phyloP scores from a whole-genome alignment of 2,329 filamentous ascomycete species.

The Phyllosticta paracitricarpa region DNA sequence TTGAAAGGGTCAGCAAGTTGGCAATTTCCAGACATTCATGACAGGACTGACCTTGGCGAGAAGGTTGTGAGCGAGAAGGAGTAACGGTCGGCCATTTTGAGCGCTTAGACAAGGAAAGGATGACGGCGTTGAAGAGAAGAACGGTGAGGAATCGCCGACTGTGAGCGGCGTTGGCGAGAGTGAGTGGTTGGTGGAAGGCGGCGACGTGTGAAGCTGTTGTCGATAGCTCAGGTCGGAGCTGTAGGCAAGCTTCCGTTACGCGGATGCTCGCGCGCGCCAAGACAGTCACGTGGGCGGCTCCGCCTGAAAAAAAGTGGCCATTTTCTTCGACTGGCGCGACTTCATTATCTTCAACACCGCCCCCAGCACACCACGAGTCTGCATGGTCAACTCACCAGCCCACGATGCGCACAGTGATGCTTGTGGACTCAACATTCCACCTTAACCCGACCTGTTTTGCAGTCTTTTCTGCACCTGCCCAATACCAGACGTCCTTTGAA shows the following conservation, averaged over 20 bases:
- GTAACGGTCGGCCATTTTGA: conserved; percentile 89
- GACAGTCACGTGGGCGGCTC: conserved; percentile 4
- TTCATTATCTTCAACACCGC: conserved; percentile 1
- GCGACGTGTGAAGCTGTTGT: conserved; percentile 13
- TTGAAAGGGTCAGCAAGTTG: conserved; percentile 35
- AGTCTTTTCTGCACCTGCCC: not conserved
- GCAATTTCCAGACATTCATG: conserved; percentile 14
- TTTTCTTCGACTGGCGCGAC: not conserved
- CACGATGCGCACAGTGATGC: conserved; percentile 5
- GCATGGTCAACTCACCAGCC: not conserved
- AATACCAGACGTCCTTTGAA: not conserved
- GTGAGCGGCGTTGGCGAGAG: conserved; percentile 3
- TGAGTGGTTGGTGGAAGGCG: conserved; percentile 6
- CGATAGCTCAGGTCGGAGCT: conserved; percentile 17
- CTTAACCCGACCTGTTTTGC: not conserved
- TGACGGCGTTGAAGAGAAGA: not conserved
- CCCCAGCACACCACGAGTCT: not conserved
- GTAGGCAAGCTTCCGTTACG: conserved; percentile 21
- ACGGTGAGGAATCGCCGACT: conserved; percentile 1
- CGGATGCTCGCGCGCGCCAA: conserved; percentile 10
- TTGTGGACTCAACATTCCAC: not conserved
- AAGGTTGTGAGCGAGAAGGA: conserved; percentile 99
- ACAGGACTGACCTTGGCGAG: conserved; percentile 75
- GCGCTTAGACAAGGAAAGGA: conserved; percentile 12
- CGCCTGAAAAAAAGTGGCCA: conserved; percentile 10